phyloP scores from a whole-genome alignment of 2,329 filamentous ascomycete species.

The Ascosphaera apis region DNA sequence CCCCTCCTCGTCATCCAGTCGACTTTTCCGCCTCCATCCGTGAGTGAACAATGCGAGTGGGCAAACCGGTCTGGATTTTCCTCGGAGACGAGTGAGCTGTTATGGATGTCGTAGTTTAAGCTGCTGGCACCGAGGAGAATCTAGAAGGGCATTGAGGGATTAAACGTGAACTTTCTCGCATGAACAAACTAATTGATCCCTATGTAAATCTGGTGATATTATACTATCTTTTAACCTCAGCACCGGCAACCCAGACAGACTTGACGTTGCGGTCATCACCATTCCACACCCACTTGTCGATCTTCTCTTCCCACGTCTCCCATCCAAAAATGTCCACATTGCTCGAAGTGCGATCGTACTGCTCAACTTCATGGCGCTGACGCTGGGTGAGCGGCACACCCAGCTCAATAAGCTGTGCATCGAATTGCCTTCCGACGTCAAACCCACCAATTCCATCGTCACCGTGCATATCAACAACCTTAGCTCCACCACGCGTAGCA shows the following conservation, averaged over 20 bases:
- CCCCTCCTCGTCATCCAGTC: no score
- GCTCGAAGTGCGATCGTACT: slow-evolving; percentile 21
- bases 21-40: no score
- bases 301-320: slow-evolving; percentile 65
- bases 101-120: no score
- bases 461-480: slow-evolving; percentile 44
- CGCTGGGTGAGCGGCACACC: slow-evolving; percentile 17
- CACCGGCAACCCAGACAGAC: slow-evolving; percentile 72
- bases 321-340: slow-evolving; percentile 77
- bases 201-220: no score
- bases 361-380: slow-evolving; percentile 9
- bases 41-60: no score
- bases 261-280: slow-evolving; percentile 82
- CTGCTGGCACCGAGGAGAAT: no score
- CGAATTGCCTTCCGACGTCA: slow-evolving; percentile 69
- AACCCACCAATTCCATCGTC: slow-evolving; percentile 53
- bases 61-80: no score
- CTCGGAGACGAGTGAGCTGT: no score
- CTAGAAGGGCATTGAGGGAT: no score
- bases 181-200: no score
- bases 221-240: slow-evolving; percentile 31
- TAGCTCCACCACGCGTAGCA: slow-evolving; percentile 68
- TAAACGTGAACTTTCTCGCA: no score
- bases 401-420: slow-evolving; percentile 62
- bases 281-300: slow-evolving; percentile 87